Conservation (phyloP, 2,329 filamentous ascomycete genomes). For the Talaromyces rugulosus region DNA sequence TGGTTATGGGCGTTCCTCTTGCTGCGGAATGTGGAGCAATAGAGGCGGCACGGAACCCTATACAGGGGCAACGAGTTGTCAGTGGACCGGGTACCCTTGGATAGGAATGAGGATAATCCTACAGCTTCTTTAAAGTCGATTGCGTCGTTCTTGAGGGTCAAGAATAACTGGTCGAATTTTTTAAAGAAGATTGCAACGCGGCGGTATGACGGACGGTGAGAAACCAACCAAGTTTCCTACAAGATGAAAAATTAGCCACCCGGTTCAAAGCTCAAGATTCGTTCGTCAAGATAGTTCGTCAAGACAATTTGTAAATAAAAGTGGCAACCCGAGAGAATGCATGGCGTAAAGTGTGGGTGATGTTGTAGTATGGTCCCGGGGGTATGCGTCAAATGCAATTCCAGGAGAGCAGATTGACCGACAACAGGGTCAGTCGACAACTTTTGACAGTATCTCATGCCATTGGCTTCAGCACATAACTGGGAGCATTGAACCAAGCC, state of each 20-base stretch:
- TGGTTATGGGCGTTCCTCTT: conserved; percentile 25
- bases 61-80: conserved; percentile 35
- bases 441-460: background rate
- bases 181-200: background rate
- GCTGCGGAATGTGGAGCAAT: conserved; percentile 34
- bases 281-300: background rate
- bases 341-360: background rate
- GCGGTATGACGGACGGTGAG: background rate
- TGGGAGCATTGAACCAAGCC: background rate
- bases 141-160: conserved; percentile 18
- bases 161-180: conserved; percentile 10
- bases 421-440: background rate
- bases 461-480: background rate
- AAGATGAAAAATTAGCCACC: background rate
- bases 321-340: background rate
- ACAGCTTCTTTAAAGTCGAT: conserved; percentile 31
- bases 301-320: background rate
- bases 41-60: conserved; percentile 36
- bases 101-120: conserved; percentile 24
- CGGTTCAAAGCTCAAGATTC: background rate
- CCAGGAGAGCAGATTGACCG: background rate
- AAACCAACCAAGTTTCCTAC: conserved; percentile 4
- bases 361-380: background rate
- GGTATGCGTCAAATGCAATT: background rate
- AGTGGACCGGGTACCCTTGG: conserved; percentile 27